Conservation (phyloP, 768 basidiomycete genomes). For the Dendrothele bispora region DNA sequence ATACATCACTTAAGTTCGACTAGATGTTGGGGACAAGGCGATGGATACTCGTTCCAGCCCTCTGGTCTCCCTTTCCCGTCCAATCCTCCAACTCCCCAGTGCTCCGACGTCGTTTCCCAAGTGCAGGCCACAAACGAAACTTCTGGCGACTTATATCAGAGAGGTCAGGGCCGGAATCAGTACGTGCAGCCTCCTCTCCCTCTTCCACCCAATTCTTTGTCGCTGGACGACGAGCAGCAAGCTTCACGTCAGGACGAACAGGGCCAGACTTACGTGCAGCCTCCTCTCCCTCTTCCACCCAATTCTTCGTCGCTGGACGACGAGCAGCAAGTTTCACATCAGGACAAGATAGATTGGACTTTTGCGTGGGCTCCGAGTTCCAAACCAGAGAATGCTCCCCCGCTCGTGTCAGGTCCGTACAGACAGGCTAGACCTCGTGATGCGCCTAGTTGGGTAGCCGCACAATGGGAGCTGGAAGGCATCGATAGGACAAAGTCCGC, state of each 20-base stretch:
- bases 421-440: slow-evolving; percentile 11
- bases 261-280: no score
- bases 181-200: slow-evolving; percentile 15
- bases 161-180: no score
- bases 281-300: slow-evolving; percentile 7
- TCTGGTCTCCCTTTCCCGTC: slow-evolving; percentile 14
- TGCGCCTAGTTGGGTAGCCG: slow-evolving; percentile 17
- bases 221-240: not conserved
- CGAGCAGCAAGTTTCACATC: not conserved
- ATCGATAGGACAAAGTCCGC: no score
- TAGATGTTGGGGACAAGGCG: no score
- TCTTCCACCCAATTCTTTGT: not conserved
- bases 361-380: not conserved
- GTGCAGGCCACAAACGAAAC: no score
- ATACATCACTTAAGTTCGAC: slow-evolving; percentile 33
- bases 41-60: slow-evolving; percentile 11
- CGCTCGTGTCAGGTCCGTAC: slow-evolving; percentile 14
- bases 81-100: no score
- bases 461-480: no score
- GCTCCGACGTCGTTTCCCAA: no score
- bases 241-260: no score
- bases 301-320: not conserved
- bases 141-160: no score
- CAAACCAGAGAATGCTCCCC: slow-evolving; percentile 5
- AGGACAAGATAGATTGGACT: not conserved